Base-by-base conservation (phyloP, 2,329 filamentous ascomycete species). In the Lachnellula subtilissima region DNA sequence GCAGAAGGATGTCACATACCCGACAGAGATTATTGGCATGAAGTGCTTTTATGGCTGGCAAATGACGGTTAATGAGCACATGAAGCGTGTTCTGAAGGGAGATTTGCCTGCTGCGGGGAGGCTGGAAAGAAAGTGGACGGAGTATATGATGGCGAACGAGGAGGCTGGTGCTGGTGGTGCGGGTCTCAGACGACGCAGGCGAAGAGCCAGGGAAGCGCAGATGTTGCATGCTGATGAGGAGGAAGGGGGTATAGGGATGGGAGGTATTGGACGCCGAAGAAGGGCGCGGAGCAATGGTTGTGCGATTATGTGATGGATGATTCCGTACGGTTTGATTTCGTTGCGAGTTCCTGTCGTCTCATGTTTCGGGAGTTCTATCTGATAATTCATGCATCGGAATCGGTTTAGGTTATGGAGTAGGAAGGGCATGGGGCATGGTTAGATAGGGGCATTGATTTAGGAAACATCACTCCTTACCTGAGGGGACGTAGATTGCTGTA, bases 11-110 rank as follows among this genome's bases (percentile, higher is more conserved):
- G 55, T 59, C 2, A 65, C 66, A 1, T 92, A 86, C 64, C 89
- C 91, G 0, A 82, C 84, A 1, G 87, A 96, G 69, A 83, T 95
- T 55, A 91, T 97, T 57, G 79, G 85, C 5, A 79, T 97, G 45
- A 97, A 96, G 72, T 96, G 91, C 72, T 97, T 93, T 75, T 96
- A 96, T 71, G 91, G 88, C 43, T 97, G 90, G 83, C 93, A 97
- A 73, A 89, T 90, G 74, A 97, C 91, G 0, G 91, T 97, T 4
- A 88, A 97, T 63, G 91, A 97, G 71, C 93, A 97, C 72, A 91
- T 86, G 52, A 93, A 92, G 74, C 84, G 92, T 4, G 89, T 97
- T 0, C 72, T 96, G 51, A 78, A 83, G 4, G 90, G 90, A 6
- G 89, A 96, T 59, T 81, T 91, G 56, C 76, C 79, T 0, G 80